phyloP scores from a whole-genome alignment of 148 eudicot genomes.

The Camellia sinensis region DNA sequence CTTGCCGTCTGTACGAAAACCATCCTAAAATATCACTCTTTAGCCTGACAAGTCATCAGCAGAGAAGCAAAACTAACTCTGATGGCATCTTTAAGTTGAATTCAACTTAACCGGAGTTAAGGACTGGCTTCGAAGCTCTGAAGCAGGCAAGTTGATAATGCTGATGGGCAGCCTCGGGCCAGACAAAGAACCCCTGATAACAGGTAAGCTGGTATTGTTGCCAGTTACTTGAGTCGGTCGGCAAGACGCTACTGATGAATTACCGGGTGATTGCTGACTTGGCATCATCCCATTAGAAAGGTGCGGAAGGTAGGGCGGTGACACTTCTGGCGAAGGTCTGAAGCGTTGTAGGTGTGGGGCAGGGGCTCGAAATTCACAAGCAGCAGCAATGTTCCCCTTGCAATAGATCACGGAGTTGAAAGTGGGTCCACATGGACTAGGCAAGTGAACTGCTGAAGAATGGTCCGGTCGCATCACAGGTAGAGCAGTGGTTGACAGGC shows the following conservation, averaged over 20 bases:
- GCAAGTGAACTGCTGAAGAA: neutral
- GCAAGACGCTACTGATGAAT: neutral
- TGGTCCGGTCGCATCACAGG: neutral
- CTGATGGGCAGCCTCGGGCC: neutral
- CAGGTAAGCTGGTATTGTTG: neutral
- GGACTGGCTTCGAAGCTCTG: neutral
- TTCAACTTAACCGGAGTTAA: neutral
- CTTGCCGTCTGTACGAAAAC: neutral
- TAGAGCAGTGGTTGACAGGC: neutral
- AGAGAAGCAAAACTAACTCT: neutral
- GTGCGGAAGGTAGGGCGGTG: neutral
- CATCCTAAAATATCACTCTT: neutral
- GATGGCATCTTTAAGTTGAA: neutral
- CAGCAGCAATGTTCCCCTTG: constrained; percentile 9
- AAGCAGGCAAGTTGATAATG: constrained; percentile 5
- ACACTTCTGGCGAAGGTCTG: neutral
- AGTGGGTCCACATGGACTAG: neutral
- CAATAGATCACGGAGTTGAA: neutral
- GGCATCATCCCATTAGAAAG: neutral
- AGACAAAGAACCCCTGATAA: neutral
- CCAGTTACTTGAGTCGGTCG: neutral
- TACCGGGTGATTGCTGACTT: neutral
- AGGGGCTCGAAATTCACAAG: constrained; percentile 20
- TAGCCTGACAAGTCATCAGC: neutral
- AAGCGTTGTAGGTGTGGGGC: constrained; percentile 30